Base-by-base conservation (phyloP, 208 protist species). In the Tritrichomonas musculus region DNA sequence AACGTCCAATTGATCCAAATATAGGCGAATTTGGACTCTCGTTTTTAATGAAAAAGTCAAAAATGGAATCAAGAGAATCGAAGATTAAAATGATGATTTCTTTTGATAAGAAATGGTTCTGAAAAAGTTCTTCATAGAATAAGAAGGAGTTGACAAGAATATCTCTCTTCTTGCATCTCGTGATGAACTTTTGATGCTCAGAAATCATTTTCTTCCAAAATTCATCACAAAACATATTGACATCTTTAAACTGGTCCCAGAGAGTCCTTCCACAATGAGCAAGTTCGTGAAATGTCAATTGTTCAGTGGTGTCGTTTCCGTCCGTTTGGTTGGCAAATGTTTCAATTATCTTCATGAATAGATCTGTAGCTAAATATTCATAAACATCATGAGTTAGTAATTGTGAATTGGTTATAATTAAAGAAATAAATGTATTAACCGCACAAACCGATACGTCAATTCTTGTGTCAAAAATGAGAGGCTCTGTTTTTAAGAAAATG, bases 51-150 rank as follows among this genome's bases (percentile, higher is more conserved):
- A 49, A 88, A 39, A 33, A 88, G 11, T 57, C 14, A 4, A 25
- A 13, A 39, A 88, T 1, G 8, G 3, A 5, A 27, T 88, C 77
- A 11, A 88, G 25, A 39, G 77, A 88, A 20, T 88, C 47, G 17
- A 88, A 53, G 11, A 88, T n/a, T 22, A 44, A 57, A 53, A 17
- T 17, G 20, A 27, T 36, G 9, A 60, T 14, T 20, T 88, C 47
- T 0, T 57, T 57, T 33, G 17, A 39, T n/a, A n/a, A n/a, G 27
- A 88, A 20, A 44, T 88, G 27, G n/a, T 82, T 82, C 41, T 33
- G 47, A n/a, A 88, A 57, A 39, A 88, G n/a, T 88, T 88, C 77
- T 88, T 88, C 77, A 88, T 88, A 88, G n/a, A 88, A 88, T 57
- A 39, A n/a, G 13, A 88, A 57, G 11, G 77, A 13, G 11, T 27